These are phyloP conservation scores for Pleodorina starrii DNA, from an alignment of 139 green algal species.

Conservation along the genomic window DNA sequence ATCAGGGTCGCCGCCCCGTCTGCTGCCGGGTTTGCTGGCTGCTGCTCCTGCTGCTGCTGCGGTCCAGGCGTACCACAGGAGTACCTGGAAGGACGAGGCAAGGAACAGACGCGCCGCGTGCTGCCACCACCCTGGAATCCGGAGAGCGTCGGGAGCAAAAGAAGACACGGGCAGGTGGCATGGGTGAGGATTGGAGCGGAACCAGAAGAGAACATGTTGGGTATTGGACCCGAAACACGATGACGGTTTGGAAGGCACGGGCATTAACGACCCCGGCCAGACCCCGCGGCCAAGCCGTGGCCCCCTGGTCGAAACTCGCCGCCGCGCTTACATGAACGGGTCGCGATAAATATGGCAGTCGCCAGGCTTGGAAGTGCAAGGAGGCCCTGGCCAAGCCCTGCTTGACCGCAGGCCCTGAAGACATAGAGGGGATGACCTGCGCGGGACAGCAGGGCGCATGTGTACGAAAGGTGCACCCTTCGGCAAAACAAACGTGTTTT, in stretches of 20 bases:
- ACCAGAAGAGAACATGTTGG: not conserved
- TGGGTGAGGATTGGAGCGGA: not conserved
- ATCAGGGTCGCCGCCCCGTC: not conserved
- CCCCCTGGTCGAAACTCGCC: not conserved
- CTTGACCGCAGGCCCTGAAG: slow-evolving; percentile 33
- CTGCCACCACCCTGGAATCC: slow-evolving; percentile 39
- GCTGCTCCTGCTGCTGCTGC: not conserved
- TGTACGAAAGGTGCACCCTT: not conserved
- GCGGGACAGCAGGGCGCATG: not conserved
- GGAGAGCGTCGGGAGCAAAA: not conserved
- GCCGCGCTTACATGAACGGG: slow-evolving; percentile 14
- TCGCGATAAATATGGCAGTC: slow-evolving; percentile 6
- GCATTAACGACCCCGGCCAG: not conserved
- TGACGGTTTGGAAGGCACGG: not conserved
- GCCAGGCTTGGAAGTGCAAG: slow-evolving; percentile 34
- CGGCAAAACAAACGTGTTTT: not conserved
- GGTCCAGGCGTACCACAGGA: slow-evolving; percentile 26
- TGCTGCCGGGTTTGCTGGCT: not conserved
- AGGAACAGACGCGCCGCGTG: slow-evolving; percentile 16
- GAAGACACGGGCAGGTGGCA: not conserved
- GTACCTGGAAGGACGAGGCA: slow-evolving; percentile 39
- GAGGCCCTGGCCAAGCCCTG: slow-evolving; percentile 34
- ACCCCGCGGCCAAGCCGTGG: no score
- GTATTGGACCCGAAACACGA: not conserved
- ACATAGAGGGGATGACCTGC: slow-evolving; percentile 20